Evolutionary conservation across 2,329 filamentous ascomycete species (phyloP), one percentile per base, ranked within the genome.

Genomic region (Chaetothyriales sp.): DNA sequence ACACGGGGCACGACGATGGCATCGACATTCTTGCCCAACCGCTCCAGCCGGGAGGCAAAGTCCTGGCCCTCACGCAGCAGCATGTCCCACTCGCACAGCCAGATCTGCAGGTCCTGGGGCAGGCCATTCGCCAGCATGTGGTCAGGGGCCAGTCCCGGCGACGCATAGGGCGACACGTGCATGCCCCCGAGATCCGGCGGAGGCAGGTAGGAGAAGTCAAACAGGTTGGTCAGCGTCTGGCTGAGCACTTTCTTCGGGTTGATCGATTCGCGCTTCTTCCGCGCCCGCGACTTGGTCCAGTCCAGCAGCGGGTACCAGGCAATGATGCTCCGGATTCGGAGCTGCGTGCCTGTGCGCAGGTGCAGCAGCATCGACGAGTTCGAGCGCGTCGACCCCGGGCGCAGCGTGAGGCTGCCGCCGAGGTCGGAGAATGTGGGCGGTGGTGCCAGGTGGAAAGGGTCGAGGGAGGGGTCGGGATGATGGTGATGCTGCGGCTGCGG

Each of bases 11-110:
- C 69, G 61, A 71, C 66, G 63, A 69, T 71, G 46, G 64, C 63
- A 18, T 68, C 65, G 3, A 72, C 67, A 5, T 63, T 64, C 54
- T 73, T 74, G 19, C 69, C 67, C 46, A 72, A 59, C 1, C 53
- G 52, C 36, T 71, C 61, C 32, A 73, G 56, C 10, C 67, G 63
- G 10, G 67, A 62, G 44, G 69, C 65, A 49, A 73, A 73, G 1
- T 57, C 53, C 54, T 71, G 66, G 5, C 76, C 79, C 61, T 82
- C 79, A 12, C 73, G 72, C n/a, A 80, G 68, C 12, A 82, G 66
- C 78, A 81, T 81, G 60, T 82, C 79, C 75, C 76, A 81, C 61
- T 82, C 79, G 61, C 79, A 81, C 44, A 77, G 75, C 60, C 76
- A 78, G 57, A 81, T 64, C 51, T 79, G 77, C 46, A 81, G 73